These are phyloP conservation scores for Lenwebbia sp. DNA, from an alignment of 345 rosid species.

Conservation along the genomic window DNA sequence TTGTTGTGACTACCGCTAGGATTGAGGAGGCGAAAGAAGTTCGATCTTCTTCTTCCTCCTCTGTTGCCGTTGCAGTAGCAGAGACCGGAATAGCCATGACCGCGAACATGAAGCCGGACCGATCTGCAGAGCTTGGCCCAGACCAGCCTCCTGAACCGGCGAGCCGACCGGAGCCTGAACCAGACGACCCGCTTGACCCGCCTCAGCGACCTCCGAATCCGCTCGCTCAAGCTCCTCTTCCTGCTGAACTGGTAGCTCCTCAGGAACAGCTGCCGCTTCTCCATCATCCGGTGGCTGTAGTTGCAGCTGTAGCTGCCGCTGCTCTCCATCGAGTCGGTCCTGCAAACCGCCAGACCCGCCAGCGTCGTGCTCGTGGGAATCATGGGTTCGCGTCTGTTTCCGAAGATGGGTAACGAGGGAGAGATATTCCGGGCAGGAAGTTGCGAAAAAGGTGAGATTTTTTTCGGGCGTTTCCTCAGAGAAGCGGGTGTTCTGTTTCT, in stretches of 20 bases:
- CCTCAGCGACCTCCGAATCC: slow-evolving; percentile 30
- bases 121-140: slow-evolving; percentile 37
- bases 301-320: not conserved
- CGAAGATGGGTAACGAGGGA: not conserved
- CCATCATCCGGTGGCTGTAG: slow-evolving; percentile 20
- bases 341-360: not conserved
- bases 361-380: not conserved
- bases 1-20: not conserved
- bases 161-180: slow-evolving; percentile 33
- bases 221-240: slow-evolving; percentile 41
- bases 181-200: slow-evolving; percentile 44
- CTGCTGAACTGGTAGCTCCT: slow-evolving; percentile 75
- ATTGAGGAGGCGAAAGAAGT: slow-evolving; percentile 28
- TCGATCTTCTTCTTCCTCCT: slow-evolving; percentile 11
- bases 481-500: not conserved
- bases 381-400: not conserved
- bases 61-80: not conserved
- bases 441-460: not conserved
- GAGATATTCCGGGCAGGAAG: not conserved
- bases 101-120: not conserved
- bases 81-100: not conserved
- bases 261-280: slow-evolving; percentile 72
- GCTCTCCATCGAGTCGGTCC: slow-evolving; percentile 1
- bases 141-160: slow-evolving; percentile 32
- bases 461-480: not conserved